Conservation (phyloP, 768 basidiomycete species). For the Boletus vinaceobasis region DNA sequence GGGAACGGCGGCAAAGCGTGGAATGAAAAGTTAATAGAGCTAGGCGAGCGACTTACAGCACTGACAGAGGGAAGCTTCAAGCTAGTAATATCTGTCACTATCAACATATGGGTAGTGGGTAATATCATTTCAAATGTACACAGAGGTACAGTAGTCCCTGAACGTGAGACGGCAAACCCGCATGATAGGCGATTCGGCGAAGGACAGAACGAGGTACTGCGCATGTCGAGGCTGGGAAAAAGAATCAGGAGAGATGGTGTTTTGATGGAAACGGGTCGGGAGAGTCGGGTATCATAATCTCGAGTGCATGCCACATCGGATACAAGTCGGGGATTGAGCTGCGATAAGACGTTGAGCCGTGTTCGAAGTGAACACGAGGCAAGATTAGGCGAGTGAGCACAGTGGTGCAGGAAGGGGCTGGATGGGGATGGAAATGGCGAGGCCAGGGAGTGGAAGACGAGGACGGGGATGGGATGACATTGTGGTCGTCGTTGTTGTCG, state of each 20-base stretch:
- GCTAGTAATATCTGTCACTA: not conserved
- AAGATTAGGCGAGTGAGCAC: not conserved
- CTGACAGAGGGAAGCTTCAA: not conserved
- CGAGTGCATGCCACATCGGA: constrained; percentile 1
- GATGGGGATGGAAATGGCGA: not conserved
- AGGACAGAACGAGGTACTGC: not conserved
- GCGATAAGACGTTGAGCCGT: not conserved
- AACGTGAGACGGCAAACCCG: not conserved
- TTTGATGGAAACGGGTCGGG: constrained; percentile 6
- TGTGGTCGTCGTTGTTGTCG: not conserved
- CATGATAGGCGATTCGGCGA: not conserved
- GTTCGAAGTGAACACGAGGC: not conserved
- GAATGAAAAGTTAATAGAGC: not conserved
- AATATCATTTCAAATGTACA: not conserved
- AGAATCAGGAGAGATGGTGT: constrained; percentile 1
- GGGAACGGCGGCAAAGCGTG: constrained; percentile 1
- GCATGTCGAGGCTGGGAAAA: constrained; percentile 6
- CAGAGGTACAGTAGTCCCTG: not conserved
- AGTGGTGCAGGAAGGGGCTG: not conserved
- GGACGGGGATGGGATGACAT: not conserved
- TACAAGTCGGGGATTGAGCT: constrained; percentile 3
- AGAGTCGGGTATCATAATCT: constrained; percentile 3
- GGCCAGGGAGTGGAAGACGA: not conserved
- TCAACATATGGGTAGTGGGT: not conserved
- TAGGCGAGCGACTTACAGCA: not conserved